These are phyloP conservation scores for Eimeria necatrix DNA, from an alignment of 169 alveolate species.

Conservation along the genomic window DNA sequence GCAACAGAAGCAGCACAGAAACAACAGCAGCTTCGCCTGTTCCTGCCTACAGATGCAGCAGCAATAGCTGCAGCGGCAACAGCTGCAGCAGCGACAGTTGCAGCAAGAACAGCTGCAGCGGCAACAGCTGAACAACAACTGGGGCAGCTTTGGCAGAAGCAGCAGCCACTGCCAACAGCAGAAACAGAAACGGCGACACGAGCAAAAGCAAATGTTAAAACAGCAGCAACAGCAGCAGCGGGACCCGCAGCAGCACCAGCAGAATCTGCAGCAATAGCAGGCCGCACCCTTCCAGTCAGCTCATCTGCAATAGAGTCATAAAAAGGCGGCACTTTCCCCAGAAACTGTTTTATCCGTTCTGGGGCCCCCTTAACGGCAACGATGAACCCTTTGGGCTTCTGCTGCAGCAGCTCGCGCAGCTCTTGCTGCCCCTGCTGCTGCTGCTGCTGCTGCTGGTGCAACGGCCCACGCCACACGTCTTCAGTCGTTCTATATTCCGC, in stretches of 20 bases:
- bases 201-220: not conserved
- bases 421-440: slow-evolving; percentile 44
- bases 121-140: too few species aligned
- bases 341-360: slow-evolving; percentile 92
- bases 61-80: too few species aligned
- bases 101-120: not conserved
- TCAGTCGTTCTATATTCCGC: slow-evolving; percentile 69
- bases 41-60: too few species aligned
- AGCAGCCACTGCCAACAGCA: not conserved
- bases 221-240: not conserved
- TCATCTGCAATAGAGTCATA: slow-evolving; percentile 88
- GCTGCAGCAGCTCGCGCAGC: slow-evolving; percentile 37
- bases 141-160: too few species aligned
- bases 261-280: slow-evolving; percentile 84
- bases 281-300: slow-evolving; percentile 32
- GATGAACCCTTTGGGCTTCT: slow-evolving; percentile 32
- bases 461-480: slow-evolving; percentile 66
- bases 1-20: not conserved
- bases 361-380: slow-evolving; percentile 97
- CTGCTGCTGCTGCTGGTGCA: slow-evolving; percentile 8
- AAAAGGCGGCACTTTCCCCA: slow-evolving; percentile 93
- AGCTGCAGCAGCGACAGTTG: not conserved
- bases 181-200: not conserved
- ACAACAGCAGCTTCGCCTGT: not conserved
- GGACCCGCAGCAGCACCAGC: slow-evolving; percentile 22